Percentiles rank a stretch among this genome's conserved stretches.
phyloP scores from a whole-genome alignment of 768 basidiomycete genomes.

The Mycena indigotica region DNA sequence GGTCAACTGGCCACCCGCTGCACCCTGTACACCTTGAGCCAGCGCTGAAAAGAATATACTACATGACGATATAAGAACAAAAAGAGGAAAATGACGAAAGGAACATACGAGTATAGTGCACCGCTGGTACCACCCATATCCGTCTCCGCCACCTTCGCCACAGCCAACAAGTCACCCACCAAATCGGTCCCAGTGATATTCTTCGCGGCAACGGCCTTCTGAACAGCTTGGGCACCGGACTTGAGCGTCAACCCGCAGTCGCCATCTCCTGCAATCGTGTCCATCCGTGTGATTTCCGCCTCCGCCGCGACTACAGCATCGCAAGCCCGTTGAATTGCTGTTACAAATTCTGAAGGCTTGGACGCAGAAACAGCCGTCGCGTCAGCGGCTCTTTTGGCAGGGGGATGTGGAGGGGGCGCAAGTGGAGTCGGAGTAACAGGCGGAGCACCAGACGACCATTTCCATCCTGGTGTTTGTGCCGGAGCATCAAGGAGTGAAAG shows the following conservation, averaged over 20 bases:
- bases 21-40: constrained; percentile 65
- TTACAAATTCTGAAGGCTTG: constrained; percentile 54
- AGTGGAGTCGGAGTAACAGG: constrained; percentile 34
- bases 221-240: constrained; percentile 75
- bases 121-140: constrained; percentile 92
- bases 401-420: constrained; percentile 16
- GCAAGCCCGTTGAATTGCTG: constrained; percentile 60
- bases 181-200: constrained; percentile 65
- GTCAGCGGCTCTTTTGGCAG: constrained; percentile 1
- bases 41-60: constrained; percentile 93
- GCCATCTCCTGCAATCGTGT: constrained; percentile 91
- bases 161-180: constrained; percentile 61
- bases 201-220: constrained; percentile 57
- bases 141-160: constrained; percentile 78
- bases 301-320: constrained; percentile 74
- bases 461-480: constrained; percentile 80
- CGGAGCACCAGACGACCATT: constrained; percentile 59
- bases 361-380: constrained; percentile 22
- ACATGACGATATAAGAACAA: constrained; percentile 5
- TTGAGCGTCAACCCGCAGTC: constrained; percentile 59
- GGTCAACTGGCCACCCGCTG: constrained; percentile 16
- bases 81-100: neutral
- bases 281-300: constrained; percentile 88
- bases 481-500: constrained; percentile 72
- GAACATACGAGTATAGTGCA: constrained; percentile 82